Evolutionary conservation across 1,139 yeast genomes (phyloP), one percentile per base, ranked within the genome.

Genomic region (Kluyveromyces sp.): DNA sequence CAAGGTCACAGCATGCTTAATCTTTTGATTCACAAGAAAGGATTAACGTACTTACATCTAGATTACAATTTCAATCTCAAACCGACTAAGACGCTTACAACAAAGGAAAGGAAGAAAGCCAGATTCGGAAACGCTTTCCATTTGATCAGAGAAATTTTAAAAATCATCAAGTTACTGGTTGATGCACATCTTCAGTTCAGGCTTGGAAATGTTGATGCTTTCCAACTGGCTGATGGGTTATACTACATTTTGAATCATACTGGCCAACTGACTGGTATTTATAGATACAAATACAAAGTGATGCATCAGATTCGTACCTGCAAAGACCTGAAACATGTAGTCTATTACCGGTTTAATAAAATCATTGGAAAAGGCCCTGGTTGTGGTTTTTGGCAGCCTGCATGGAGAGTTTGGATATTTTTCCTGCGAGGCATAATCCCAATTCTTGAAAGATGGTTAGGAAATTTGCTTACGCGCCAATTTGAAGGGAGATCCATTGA

Each of bases 311-410:
- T 94, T 36, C 76, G 97, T 41, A 92, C 95, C 1, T 89, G 97
- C 61, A 92, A 92, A 61, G 98, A 94, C 64, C 69, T 92, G 56
- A 92, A 94, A 63, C 98, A 94, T 61, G 80, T 89, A 11, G 83
- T 92, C 1, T 92, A 92, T 59, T 74, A 85, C 50, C 73, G 82
- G 45, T 92, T 94, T 67, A 92, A 94, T 58, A 73, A 75, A 33
- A 57, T 64, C 22, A 84, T 94, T 33, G 97, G 97, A 0, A 92
- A 92, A 60, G 99, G 99, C 1, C 98, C 98, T 1, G 99, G 99
- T 0, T 86, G 95, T 68, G 99, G 99, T 1, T 86, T 92, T 63
- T 94, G 99, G 99, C 98, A 92, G 58, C 98, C 98, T 0, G 85
- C 96, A 1, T 92, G 98, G 98, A 72, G 96, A 53, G 94, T 89